phyloP scores from a whole-genome alignment of 2,329 filamentous ascomycete species.

The Drechslera avenae region DNA sequence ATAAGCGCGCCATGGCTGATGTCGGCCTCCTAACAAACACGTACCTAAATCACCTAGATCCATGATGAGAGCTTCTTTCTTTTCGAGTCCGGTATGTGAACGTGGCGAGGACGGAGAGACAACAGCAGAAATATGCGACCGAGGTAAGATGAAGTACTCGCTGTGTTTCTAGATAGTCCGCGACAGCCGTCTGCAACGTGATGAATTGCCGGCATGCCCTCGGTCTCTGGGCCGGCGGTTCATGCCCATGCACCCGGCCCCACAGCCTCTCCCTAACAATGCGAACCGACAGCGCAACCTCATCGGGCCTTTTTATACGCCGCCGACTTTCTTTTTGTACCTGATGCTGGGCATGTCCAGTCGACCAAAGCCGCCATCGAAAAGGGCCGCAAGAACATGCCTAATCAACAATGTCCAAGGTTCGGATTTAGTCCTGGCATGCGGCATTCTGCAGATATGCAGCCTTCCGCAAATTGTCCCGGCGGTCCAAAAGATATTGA shows the following conservation, averaged over 20 bases:
- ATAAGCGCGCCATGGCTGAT: conserved; percentile 7
- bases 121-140: background rate
- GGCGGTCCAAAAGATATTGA: no score
- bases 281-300: no score
- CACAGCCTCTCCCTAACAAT: background rate
- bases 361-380: no score
- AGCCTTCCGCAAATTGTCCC: no score
- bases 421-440: no score
- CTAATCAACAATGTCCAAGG: no score
- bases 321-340: no score
- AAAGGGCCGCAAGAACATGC: no score
- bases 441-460: no score
- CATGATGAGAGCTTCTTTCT: conserved; percentile 8
- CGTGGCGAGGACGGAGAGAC: background rate
- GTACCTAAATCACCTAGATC: conserved; percentile 19
- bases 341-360: no score
- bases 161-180: conserved; percentile 15
- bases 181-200: conserved; percentile 27
- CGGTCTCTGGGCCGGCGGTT: conserved; percentile 15
- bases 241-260: conserved; percentile 12
- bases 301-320: no score
- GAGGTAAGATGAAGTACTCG: background rate
- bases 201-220: conserved; percentile 36
- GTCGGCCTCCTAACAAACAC: conserved; percentile 4
- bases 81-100: background rate